A percentile compares a stretch with the other conserved stretches of the same genome.
These are phyloP conservation scores for Plasmodium reichenowi DNA, from an alignment of 169 alveolate species.

Conservation along the genomic window DNA sequence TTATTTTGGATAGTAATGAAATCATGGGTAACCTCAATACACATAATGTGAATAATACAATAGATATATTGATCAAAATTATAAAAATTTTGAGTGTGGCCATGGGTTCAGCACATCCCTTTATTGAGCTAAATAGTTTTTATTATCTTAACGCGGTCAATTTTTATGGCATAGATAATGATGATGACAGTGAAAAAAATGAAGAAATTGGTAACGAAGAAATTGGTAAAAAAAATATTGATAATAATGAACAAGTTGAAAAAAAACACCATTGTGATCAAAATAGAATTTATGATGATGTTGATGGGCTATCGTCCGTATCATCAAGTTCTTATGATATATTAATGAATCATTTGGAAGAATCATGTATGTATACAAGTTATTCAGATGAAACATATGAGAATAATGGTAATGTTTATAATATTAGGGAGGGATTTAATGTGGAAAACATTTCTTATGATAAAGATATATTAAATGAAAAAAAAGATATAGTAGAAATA, in stretches of 20 bases:
- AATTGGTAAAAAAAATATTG: not conserved
- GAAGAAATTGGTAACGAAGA: not conserved
- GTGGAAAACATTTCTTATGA: not conserved
- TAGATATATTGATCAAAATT: slow-evolving; percentile 47
- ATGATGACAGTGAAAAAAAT: not conserved
- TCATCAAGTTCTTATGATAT: too few species aligned
- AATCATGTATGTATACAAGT: too few species aligned
- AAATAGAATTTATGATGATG: too few species aligned
- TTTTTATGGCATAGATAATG: not conserved
- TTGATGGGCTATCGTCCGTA: too few species aligned
- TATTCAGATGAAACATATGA: too few species aligned
- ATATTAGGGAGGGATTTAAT: too few species aligned
- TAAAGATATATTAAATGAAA: not conserved
- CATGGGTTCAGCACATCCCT: slow-evolving; percentile 35
- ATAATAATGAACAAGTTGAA: not conserved
- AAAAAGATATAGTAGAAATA: slow-evolving; percentile 7
- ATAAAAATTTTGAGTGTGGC: slow-evolving; percentile 34
- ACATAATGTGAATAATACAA: slow-evolving; percentile 6
- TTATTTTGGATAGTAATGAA: not conserved
- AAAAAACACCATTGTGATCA: not conserved
- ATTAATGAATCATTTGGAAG: too few species aligned
- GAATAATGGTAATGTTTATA: too few species aligned
- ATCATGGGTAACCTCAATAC: slow-evolving; percentile 11
- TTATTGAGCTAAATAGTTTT: slow-evolving; percentile 36
- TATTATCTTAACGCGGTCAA: slow-evolving; percentile 19